These are phyloP conservation scores for Earliella scabrosa DNA, from an alignment of 1,284 basidiomycete genomes.

Conservation along the genomic window DNA sequence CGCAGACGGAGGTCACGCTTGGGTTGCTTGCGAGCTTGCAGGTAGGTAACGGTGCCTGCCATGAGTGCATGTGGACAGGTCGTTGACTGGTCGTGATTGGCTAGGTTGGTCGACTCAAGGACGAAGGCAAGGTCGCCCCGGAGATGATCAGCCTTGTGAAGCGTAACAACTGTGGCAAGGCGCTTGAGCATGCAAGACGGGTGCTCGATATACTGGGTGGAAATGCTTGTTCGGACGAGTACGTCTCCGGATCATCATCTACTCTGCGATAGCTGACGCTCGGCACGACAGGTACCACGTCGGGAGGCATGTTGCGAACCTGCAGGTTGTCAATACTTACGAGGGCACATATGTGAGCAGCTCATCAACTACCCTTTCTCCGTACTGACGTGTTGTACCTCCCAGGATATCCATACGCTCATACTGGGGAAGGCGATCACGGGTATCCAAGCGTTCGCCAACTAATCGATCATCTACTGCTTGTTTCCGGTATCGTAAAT, in stretches of 20 bases:
- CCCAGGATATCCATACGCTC: conserved; percentile 82
- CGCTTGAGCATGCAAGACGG: conserved; percentile 77
- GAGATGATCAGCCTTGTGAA: conserved; percentile 97
- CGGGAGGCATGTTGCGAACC: conserved; percentile 87
- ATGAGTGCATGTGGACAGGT: too few relatives aligned
- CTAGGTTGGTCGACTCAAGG: conserved; percentile 91
- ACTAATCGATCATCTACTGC: conserved; percentile 33
- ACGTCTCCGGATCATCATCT: conserved; percentile 31
- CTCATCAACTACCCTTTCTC: background rate
- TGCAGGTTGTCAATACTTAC: conserved; percentile 93
- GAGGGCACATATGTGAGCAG: conserved; percentile 72
- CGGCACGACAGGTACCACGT: conserved; percentile 88
- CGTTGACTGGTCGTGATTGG: too few relatives aligned
- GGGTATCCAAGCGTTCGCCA: conserved; percentile 81
- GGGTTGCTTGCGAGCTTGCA: conserved; percentile 81
- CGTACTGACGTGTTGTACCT: background rate
- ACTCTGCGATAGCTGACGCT: background rate
- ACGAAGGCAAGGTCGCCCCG: conserved; percentile 76
- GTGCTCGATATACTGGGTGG: conserved; percentile 91
- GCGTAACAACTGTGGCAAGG: conserved; percentile 96
- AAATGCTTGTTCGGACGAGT: conserved; percentile 91
- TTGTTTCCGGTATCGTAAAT: too few relatives aligned
- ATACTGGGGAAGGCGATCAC: conserved; percentile 94
- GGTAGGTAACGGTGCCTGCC: too few relatives aligned
- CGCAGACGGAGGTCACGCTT: conserved; percentile 83